Evolutionary conservation across 78 protist species (phyloP).

Genomic region (Reticulomyxa filosa): DNA sequence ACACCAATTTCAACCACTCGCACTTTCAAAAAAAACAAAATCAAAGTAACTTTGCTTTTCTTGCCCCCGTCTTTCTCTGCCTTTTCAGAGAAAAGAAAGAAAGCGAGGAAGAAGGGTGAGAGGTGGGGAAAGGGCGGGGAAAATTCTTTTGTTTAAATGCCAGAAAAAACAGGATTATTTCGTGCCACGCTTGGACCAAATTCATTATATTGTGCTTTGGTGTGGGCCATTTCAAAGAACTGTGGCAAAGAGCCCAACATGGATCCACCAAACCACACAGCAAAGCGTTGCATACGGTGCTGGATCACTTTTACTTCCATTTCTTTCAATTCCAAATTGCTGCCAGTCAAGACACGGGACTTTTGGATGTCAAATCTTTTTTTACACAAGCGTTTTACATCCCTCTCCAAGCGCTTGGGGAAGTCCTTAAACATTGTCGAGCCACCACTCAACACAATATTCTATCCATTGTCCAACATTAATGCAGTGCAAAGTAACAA

Average conservation of each 20-base stretch:
- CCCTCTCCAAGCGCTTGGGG: slow-evolving; percentile 70
- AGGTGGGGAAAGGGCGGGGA: no score
- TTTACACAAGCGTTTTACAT: slow-evolving; percentile 41
- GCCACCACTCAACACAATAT: slow-evolving; percentile 95
- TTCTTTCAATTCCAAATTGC: slow-evolving; percentile 45
- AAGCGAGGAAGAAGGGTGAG: no score
- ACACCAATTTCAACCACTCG: no score
- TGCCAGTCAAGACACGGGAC: slow-evolving; percentile 28
- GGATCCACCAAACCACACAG: slow-evolving; percentile 64
- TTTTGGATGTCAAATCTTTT: neutral
- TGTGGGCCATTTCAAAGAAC: neutral
- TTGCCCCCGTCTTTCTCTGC: no score
- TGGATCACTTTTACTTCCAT: slow-evolving; percentile 80
- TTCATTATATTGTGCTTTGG: slow-evolving; percentile 1
- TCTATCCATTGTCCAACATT: slow-evolving; percentile 70
- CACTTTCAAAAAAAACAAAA: no score
- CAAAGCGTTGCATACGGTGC: slow-evolving; percentile 75
- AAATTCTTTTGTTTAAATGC: no score
- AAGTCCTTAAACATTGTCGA: slow-evolving; percentile 95
- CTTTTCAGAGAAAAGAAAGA: no score
- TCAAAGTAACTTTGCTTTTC: no score
- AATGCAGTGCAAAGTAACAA: slow-evolving; percentile 81
- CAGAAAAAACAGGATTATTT: neutral
- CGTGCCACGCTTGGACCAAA: slow-evolving; percentile 5
- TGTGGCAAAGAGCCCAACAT: neutral